Conservation (phyloP, 1,139 yeast genomes). For the Pichia sp. region DNA sequence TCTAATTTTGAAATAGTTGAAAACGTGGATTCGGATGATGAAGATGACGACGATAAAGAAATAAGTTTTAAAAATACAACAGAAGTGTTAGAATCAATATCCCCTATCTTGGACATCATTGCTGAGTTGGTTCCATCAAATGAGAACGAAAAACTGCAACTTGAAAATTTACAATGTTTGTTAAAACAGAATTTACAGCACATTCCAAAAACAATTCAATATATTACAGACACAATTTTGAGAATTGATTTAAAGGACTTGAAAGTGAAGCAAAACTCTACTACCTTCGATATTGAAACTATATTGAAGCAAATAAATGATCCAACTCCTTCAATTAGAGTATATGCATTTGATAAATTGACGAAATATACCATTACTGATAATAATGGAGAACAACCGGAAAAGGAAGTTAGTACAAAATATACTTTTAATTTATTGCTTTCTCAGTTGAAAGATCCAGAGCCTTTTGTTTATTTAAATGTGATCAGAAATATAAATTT, state of each 20-base stretch:
- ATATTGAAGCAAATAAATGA: conserved; percentile 70
- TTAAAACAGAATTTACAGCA: not conserved
- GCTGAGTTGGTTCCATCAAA: conserved; percentile 2
- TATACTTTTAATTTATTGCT: conserved; percentile 58
- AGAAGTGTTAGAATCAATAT: conserved; percentile 21
- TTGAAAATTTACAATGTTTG: conserved; percentile 10
- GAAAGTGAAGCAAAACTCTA: not conserved
- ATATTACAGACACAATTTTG: conserved; percentile 3
- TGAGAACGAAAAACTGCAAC: conserved; percentile 7
- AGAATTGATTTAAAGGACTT: not conserved
- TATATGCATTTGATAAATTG: conserved; percentile 71
- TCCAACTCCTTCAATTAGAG: conserved; percentile 76
- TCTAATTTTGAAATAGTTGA: conserved; percentile 8
- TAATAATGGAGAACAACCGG: conserved; percentile 36
- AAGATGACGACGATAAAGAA: conserved; percentile 36
- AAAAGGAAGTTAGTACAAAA: conserved; percentile 39
- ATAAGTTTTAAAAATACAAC: conserved; percentile 26
- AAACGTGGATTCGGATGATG: conserved; percentile 31
- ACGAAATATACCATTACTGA: conserved; percentile 48
- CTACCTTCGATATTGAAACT: conserved; percentile 29
- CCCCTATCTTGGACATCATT: conserved; percentile 13
- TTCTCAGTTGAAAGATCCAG: conserved; percentile 64
- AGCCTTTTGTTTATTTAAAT: conserved; percentile 81
- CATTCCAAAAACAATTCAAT: conserved; percentile 9
- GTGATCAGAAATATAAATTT: conserved; percentile 72